A percentile compares a stretch with the other conserved stretches of the same genome.
Evolutionary conservation across 257 asterid species (phyloP).

Genomic region (Petrea volubilis): DNA sequence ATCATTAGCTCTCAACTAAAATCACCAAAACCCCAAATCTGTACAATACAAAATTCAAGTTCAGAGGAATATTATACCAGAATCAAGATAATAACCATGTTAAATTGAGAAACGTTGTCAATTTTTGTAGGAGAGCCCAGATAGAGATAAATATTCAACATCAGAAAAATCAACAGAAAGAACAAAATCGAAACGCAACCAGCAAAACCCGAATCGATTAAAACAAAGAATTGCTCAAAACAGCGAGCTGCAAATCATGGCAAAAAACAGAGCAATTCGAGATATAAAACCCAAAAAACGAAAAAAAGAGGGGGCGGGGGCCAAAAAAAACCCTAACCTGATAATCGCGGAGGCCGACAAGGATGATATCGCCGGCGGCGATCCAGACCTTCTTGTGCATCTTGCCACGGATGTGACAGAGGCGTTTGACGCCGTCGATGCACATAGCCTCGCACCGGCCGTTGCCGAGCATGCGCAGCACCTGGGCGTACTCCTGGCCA

Average conservation of each 20-base stretch:
- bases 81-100: background rate
- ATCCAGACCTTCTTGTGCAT: conserved; percentile 98
- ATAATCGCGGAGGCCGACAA: conserved; percentile 93
- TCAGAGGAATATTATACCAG: no score
- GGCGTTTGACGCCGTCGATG: conserved; percentile 83
- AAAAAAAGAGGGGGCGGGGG: no score
- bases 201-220: background rate
- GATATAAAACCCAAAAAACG: background rate
- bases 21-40: background rate
- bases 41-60: background rate
- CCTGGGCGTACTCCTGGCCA: conserved; percentile 94
- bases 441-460: conserved; percentile 91
- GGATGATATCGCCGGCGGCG: conserved; percentile 91
- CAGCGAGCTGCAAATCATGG: no score
- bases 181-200: background rate
- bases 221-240: background rate
- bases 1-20: background rate
- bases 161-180: background rate
- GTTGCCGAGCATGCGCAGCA: conserved; percentile 83
- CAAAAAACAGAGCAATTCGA: background rate
- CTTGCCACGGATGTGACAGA: conserved; percentile 91
- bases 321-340: conserved; percentile 42
- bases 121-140: no score
- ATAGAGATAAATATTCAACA: background rate
- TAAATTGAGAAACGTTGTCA: no score